A percentile compares a stretch with the other conserved stretches of the same genome.
phyloP scores from a whole-genome alignment of 1,284 basidiomycete species.

The Pholiota adiposa region DNA sequence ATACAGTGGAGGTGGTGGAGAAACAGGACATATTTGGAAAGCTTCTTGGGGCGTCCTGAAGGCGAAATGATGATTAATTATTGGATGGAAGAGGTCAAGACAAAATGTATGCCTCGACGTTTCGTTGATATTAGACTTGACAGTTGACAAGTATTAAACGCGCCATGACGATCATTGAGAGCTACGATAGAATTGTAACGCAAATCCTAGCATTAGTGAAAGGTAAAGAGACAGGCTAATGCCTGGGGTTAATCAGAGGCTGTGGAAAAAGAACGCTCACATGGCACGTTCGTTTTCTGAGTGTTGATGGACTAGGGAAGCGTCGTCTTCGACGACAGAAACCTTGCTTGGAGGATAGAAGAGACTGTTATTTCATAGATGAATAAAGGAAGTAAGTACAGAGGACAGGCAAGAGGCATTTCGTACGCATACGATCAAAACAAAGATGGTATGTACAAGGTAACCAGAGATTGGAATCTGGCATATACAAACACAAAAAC shows the following conservation, averaged over 20 bases:
- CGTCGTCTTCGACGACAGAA: too few relatives aligned
- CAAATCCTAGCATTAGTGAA: not conserved
- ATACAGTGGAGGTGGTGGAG: slow-evolving; percentile 16
- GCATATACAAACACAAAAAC: too few relatives aligned
- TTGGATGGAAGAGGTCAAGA: not conserved
- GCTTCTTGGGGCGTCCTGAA: slow-evolving; percentile 10
- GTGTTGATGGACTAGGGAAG: slow-evolving; percentile 8
- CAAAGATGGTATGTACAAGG: too few relatives aligned
- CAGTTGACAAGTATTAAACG: not conserved
- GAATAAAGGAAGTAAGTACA: too few relatives aligned
- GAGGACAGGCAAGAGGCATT: too few relatives aligned
- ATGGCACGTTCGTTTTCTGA: slow-evolving; percentile 13
- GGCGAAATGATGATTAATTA: slow-evolving; percentile 5
- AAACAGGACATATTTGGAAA: slow-evolving; percentile 9
- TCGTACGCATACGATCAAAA: too few relatives aligned
- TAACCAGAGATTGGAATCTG: too few relatives aligned
- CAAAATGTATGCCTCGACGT: not conserved
- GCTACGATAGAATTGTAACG: not conserved
- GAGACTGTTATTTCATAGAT: too few relatives aligned
- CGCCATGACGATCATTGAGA: not conserved
- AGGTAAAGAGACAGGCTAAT: not conserved
- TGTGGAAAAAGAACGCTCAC: slow-evolving; percentile 12
- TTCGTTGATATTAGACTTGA: not conserved
- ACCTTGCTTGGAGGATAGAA: too few relatives aligned
- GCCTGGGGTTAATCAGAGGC: not conserved